Base-by-base conservation (phyloP, 805 yeast species). In the Vanderwaltozyma tropicalis region DNA sequence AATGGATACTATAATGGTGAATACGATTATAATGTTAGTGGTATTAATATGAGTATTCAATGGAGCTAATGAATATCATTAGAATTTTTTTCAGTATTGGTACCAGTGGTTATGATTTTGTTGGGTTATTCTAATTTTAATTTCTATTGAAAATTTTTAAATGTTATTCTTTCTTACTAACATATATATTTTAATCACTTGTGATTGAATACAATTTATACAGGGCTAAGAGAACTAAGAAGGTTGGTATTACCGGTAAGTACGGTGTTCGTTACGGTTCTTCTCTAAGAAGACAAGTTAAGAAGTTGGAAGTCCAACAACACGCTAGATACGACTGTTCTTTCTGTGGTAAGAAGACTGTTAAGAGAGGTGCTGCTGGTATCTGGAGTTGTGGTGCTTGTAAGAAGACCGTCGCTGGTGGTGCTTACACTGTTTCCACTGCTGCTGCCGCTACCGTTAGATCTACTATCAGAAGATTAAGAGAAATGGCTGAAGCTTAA, bases 191-290 rank as follows among this genome's bases (percentile, higher is more conserved):
- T 24, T 10, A 24, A 8, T 24, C 12, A 24, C 4, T 24, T 8
- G 5, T 24, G 4, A 24, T 24, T 8, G 4, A 8, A 8, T 10
- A 10, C 12, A 24, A 24, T 26, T 38, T 17, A 29, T 42, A 50
- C 61, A 86, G 95, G 99, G 84, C 98, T 74, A 92, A 94, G 77
- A 89, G 99, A 84, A 92, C 99, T 62, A 92, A 92, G 94, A 92
- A 92, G 86, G 99, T 92, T 71, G 99, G 99, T 74, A 92, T 92
- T 80, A 92, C 99, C 71, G 99, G 99, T 81, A 94, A 94, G 79
- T 92, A 86, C 81, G 99, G 99, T 86, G 96, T 92, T 76, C 88
- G 99, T 80, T 92, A 92, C 79, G 95, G 99, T 88, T 89, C 98
- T 63, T 94, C 99, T 54, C 78, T 92, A 72, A 89, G 99, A 83